Conservation (phyloP, 2,329 filamentous ascomycete species). For the Xylaria sp. region DNA sequence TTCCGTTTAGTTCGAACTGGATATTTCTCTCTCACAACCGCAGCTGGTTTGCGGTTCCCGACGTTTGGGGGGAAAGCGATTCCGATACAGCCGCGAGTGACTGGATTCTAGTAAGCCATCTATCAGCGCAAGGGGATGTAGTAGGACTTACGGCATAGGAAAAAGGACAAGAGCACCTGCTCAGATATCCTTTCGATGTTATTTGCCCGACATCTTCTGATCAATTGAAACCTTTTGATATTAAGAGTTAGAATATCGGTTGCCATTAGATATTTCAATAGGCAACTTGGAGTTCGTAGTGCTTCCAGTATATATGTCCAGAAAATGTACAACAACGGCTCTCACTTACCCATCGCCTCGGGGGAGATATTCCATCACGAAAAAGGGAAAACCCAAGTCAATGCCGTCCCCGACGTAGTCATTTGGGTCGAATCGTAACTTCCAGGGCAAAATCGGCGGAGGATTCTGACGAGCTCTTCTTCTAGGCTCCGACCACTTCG, state of each 20-base stretch:
- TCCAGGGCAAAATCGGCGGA: constrained; percentile 14
- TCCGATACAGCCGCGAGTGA: constrained; percentile 22
- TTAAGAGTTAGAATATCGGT: background rate
- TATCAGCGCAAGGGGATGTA: no score
- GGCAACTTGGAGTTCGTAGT: background rate
- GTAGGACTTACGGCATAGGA: constrained; percentile 25
- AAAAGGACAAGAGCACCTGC: constrained; percentile 16
- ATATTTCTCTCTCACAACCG: constrained; percentile 10
- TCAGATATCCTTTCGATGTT: constrained; percentile 8
- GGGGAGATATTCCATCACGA: constrained; percentile 22
- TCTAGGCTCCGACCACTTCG: background rate
- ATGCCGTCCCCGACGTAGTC: background rate
- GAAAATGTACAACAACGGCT: background rate
- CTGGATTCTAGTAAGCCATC: constrained; percentile 11
- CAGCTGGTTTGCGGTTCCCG: background rate
- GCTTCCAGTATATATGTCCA: background rate
- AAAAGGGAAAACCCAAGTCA: background rate
- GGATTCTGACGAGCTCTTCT: background rate
- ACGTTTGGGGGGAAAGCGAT: constrained; percentile 23
- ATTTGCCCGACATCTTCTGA: constrained; percentile 4
- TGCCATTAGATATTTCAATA: background rate
- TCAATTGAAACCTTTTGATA: background rate
- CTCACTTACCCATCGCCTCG: constrained; percentile 17
- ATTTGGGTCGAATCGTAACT: background rate
- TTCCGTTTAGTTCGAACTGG: background rate